phyloP scores from a whole-genome alignment of 2,329 filamentous ascomycete species.

The Fusarium nodosum region DNA sequence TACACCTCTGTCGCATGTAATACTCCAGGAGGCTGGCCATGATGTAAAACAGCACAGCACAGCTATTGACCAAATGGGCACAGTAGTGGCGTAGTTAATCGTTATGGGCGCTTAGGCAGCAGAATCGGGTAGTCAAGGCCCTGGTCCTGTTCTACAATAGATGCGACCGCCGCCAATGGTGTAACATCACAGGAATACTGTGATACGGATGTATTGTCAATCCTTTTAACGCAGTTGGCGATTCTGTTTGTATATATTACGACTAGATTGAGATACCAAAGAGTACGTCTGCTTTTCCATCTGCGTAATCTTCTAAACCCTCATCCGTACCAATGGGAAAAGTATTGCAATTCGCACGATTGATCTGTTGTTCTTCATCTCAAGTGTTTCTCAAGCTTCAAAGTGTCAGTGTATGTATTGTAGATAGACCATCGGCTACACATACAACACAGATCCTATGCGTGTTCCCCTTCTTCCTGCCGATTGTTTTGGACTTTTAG shows the following conservation, averaged over 20 bases:
- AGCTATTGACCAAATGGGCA: not conserved
- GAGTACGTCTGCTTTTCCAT: too few species aligned
- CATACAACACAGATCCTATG: not conserved
- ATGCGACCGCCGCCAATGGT: too few species aligned
- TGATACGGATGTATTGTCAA: too few species aligned
- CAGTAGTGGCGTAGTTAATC: not conserved
- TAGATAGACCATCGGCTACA: not conserved
- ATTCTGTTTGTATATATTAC: too few species aligned
- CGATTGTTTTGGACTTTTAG: too few species aligned
- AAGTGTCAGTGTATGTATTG: not conserved
- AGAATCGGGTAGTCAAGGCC: too few species aligned
- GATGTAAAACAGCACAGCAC: not conserved
- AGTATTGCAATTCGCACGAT: not conserved
- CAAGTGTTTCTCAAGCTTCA: not conserved
- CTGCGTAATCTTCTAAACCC: too few species aligned
- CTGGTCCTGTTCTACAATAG: too few species aligned
- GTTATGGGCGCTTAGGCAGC: too few species aligned
- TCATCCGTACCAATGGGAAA: accelerated
- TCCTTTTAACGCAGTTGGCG: too few species aligned
- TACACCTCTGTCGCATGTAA: not conserved
- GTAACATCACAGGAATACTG: too few species aligned
- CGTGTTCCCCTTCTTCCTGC: not conserved
- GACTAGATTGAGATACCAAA: too few species aligned
- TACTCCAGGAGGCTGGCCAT: not conserved
- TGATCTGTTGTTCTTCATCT: accelerated